A percentile compares a stretch with the other conserved stretches of the same genome.
Conservation (phyloP, 2,329 filamentous ascomycete genomes). For the Endocalyx cinctus region DNA sequence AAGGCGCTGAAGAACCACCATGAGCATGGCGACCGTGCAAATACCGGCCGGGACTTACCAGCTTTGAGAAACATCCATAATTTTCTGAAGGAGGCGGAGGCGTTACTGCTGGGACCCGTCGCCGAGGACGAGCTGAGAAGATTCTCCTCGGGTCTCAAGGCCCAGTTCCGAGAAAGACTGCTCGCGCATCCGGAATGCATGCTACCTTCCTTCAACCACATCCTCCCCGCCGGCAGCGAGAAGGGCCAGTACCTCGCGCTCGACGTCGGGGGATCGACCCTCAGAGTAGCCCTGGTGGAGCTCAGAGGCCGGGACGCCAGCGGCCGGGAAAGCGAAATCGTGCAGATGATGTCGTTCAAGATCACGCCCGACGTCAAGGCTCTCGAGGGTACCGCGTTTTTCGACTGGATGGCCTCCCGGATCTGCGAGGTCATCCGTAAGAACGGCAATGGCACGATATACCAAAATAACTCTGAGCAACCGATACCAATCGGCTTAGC, state of each 20-base stretch:
- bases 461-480: too few relatives aligned
- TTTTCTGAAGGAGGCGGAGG: constrained; percentile 54
- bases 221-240: constrained; percentile 57
- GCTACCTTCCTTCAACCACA: constrained; percentile 63
- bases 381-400: constrained; percentile 56
- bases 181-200: constrained; percentile 52
- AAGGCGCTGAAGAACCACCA: constrained; percentile 27
- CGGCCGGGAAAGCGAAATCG: constrained; percentile 44
- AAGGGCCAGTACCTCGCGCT: constrained; percentile 56
- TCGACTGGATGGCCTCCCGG: constrained; percentile 62
- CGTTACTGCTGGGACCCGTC: constrained; percentile 44
- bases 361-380: constrained; percentile 53
- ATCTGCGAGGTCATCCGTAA: constrained; percentile 52
- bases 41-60: constrained; percentile 29
- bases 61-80: too few relatives aligned
- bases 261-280: constrained; percentile 66
- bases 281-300: constrained; percentile 61
- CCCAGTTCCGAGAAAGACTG: constrained; percentile 51
- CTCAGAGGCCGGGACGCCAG: constrained; percentile 42
- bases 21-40: constrained; percentile 11
- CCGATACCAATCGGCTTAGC: constrained; percentile 57
- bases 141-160: constrained; percentile 47
- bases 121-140: constrained; percentile 38
- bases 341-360: constrained; percentile 50
- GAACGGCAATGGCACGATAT: constrained; percentile 33